phyloP scores from a whole-genome alignment of 352 stramenopile species.

The Globisporangium acanthophoron region DNA sequence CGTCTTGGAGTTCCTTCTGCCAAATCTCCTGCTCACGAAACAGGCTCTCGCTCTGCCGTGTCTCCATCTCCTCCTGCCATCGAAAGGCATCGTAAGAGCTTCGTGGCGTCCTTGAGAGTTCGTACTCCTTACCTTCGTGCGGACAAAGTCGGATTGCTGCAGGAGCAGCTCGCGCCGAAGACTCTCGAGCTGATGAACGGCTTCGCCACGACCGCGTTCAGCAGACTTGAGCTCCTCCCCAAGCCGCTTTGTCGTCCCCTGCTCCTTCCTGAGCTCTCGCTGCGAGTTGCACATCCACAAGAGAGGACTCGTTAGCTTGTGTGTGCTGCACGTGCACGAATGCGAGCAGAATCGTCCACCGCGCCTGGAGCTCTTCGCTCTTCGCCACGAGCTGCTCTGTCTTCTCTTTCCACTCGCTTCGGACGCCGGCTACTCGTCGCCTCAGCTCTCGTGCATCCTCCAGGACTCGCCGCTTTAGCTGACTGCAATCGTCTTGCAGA shows the following conservation, averaged over 20 bases:
- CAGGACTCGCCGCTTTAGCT: slow-evolving; percentile 30
- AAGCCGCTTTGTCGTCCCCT: slow-evolving; percentile 5
- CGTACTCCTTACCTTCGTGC: slow-evolving; percentile 11
- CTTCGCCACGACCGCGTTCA: slow-evolving; percentile 23
- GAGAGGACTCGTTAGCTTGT: not conserved
- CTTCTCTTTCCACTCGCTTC: slow-evolving; percentile 43
- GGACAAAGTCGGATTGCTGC: slow-evolving; percentile 22
- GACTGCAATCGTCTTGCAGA: slow-evolving; percentile 35
- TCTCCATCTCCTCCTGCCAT: slow-evolving; percentile 25
- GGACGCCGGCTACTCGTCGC: slow-evolving; percentile 28
- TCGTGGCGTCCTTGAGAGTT: not conserved
- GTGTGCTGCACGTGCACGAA: too few species aligned
- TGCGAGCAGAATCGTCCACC: not conserved
- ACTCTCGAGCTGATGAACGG: slow-evolving; percentile 28
- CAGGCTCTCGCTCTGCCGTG: slow-evolving; percentile 24
- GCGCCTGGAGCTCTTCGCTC: slow-evolving; percentile 35
- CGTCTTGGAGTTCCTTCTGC: slow-evolving; percentile 53
- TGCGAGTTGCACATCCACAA: slow-evolving; percentile 5
- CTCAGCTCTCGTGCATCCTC: slow-evolving; percentile 40
- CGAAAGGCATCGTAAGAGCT: not conserved
- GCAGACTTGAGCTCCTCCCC: slow-evolving; percentile 20
- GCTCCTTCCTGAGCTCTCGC: slow-evolving; percentile 16
- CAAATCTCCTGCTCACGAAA: slow-evolving; percentile 49
- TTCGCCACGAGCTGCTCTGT: slow-evolving; percentile 24
- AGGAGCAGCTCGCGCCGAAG: slow-evolving; percentile 35